Evolutionary conservation across 2,329 filamentous ascomycete species (phyloP).

Genomic region (Chrysosporium queenslandicum): DNA sequence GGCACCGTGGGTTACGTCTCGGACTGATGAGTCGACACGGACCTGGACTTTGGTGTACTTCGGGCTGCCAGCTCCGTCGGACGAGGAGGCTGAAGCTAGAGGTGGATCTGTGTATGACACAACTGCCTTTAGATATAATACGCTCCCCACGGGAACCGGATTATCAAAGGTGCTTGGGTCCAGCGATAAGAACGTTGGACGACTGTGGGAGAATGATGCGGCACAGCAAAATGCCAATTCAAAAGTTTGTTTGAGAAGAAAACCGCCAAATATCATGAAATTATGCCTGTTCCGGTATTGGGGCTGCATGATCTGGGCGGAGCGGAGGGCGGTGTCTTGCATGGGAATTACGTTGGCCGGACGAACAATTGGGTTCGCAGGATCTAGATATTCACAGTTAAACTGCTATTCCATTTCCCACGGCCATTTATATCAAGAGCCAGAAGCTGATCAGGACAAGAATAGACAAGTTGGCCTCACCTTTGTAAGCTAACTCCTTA

Average conservation of each 20-base stretch:
- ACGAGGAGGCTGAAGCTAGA: conserved; percentile 18
- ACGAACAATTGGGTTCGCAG: conserved; percentile 29
- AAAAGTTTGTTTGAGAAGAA: conserved; percentile 63
- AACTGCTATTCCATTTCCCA: background rate
- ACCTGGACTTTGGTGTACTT: conserved; percentile 57
- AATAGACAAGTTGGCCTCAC: conserved; percentile 28
- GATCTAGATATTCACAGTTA: conserved; percentile 1
- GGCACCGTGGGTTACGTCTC: conserved; percentile 59
- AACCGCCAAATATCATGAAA: conserved; percentile 71
- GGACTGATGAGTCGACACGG: conserved; percentile 60
- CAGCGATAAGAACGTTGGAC: conserved; percentile 61
- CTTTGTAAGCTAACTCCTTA: conserved; percentile 53
- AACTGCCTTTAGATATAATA: conserved; percentile 62
- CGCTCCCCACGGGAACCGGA: conserved; percentile 63
- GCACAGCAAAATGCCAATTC: conserved; percentile 68
- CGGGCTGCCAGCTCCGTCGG: conserved; percentile 20
- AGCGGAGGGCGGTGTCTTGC: conserved; percentile 52
- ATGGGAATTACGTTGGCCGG: conserved; percentile 53
- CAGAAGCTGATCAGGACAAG: background rate
- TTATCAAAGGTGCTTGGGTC: conserved; percentile 67
- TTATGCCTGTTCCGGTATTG: conserved; percentile 60
- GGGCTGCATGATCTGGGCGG: conserved; percentile 65
- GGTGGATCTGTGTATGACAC: conserved; percentile 60
- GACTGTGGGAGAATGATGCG: conserved; percentile 57
- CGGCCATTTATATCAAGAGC: background rate